A percentile compares a stretch with the other conserved stretches of the same genome.
Conservation (phyloP, 2,329 filamentous ascomycete genomes). For the Alternaria ethzedia region DNA sequence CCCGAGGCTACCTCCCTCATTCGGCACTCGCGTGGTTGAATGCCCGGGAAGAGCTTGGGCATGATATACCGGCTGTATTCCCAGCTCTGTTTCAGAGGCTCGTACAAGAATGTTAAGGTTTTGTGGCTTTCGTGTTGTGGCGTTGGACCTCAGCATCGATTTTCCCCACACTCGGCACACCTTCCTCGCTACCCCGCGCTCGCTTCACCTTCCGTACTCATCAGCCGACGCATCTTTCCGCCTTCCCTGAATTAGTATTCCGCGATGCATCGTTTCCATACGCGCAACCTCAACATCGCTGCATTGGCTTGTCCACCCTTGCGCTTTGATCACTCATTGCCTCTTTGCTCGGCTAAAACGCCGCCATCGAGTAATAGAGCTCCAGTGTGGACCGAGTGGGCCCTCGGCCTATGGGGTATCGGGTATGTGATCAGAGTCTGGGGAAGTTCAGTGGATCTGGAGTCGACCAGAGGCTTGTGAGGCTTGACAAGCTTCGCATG, state of each 20-base stretch:
- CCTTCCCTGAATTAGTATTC: conserved; percentile 14
- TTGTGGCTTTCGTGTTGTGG: neutral
- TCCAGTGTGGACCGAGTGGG: conserved; percentile 9
- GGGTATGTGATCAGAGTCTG: conserved; percentile 4
- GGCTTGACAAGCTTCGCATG: neutral
- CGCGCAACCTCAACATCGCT: conserved; percentile 9
- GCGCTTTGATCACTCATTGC: neutral
- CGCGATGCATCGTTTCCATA: conserved; percentile 8
- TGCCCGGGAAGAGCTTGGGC: neutral
- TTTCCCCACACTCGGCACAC: conserved; percentile 16
- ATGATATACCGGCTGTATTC: neutral
- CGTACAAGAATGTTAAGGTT: neutral
- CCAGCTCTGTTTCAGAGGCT: neutral
- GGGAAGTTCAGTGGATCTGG: conserved; percentile 6
- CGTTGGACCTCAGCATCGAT: neutral
- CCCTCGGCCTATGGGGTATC: conserved; percentile 8
- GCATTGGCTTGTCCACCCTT: conserved; percentile 1
- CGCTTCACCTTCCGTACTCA: conserved; percentile 15
- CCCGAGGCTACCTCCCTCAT: neutral
- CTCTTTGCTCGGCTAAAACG: conserved; percentile 11
- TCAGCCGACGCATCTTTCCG: neutral
- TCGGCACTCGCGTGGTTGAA: neutral
- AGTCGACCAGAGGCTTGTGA: conserved; percentile 3
- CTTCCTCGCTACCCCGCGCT: conserved; percentile 17
- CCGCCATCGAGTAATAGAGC: conserved; percentile 3